Percentiles rank a stretch among this genome's conserved stretches.
Conservation (phyloP, 2,329 filamentous ascomycete genomes). For the Trichophyton mentagrophytes region DNA sequence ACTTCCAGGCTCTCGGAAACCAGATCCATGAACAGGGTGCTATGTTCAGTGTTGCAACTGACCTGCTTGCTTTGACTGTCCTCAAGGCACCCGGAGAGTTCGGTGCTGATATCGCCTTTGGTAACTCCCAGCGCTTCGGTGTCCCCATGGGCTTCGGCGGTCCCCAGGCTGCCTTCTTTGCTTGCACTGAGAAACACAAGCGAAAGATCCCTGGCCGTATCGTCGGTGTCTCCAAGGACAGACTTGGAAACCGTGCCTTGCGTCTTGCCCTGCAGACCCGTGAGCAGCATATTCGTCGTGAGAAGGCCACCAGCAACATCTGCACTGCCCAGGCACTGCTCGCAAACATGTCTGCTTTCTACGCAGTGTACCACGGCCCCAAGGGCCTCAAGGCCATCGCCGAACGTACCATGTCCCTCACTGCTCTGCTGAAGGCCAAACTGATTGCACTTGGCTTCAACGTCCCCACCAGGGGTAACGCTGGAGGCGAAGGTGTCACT, state of each 20-base stretch:
- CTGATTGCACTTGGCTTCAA: slow-evolving; percentile 51
- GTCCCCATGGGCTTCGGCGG: slow-evolving; percentile 86
- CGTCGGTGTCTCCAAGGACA: slow-evolving; percentile 83
- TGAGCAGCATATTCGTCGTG: slow-evolving; percentile 89
- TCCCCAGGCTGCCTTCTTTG: slow-evolving; percentile 94
- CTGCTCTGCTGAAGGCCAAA: slow-evolving; percentile 55
- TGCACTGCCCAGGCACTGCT: slow-evolving; percentile 89
- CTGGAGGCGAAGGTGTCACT: slow-evolving; percentile 44
- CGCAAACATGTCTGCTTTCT: slow-evolving; percentile 92
- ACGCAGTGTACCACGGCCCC: slow-evolving; percentile 87
- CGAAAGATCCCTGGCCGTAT: slow-evolving; percentile 84
- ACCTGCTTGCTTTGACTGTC: slow-evolving; percentile 73
- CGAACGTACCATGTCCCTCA: slow-evolving; percentile 58
- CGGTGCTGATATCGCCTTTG: slow-evolving; percentile 89
- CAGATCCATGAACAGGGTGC: slow-evolving; percentile 64
- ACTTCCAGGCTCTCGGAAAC: slow-evolving; percentile 63
- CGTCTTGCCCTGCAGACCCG: slow-evolving; percentile 79
- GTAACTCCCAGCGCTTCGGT: slow-evolving; percentile 80
- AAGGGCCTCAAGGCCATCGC: slow-evolving; percentile 72
- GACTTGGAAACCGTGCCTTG: slow-evolving; percentile 67
- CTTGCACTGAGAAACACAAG: slow-evolving; percentile 81
- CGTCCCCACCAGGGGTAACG: slow-evolving; percentile 46
- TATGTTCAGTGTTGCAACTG: slow-evolving; percentile 76
- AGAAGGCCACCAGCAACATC: slow-evolving; percentile 96
- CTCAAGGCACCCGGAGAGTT: slow-evolving; percentile 86